Evolutionary conservation across 805 yeast genomes (phyloP), one percentile per base, ranked within the genome.

Genomic region (Ogataea allantospora): DNA sequence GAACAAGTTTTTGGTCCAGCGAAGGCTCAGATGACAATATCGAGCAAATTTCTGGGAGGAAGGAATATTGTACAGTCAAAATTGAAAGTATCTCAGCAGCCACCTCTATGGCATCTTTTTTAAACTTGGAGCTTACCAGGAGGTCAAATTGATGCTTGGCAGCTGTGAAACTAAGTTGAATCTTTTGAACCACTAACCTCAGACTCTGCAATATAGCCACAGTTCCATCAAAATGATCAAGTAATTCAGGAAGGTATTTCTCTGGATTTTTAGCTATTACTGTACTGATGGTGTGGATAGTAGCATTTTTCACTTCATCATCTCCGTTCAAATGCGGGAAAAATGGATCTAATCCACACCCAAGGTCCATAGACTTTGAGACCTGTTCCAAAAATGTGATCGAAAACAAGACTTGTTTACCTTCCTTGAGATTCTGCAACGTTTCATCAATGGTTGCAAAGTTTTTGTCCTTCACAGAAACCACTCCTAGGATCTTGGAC

Each of bases 251-350:
- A n/a, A 76, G 50, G 38, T 70, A 67, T 4, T 45, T 54, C 2
- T 55, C 49, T 6, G 68, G 50, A 43, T 75, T 63, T 24, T 60
- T 59, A 3, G 70, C 59, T 7, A 73, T 63, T 16, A 76, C 54
- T 9, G 71, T 67, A 2, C 85, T 83, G 19, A 78, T 53, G 0
- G 81, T 67, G 33, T 70, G 68, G 1, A 83, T 73, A 2, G 83
- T 69, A 15, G 75, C 73, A 6, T 65, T 45, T 36, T 66, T 67
- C 5, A 71, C 51, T 24, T 70, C 71, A 8, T 65, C 55, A 2
- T 42, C 17, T 4, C 46, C 48, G 7, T 52, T 53, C 15, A 42
- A 70, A 53, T 41, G 62, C 50, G 13, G 38, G 42, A 47, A 58
- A 55, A 47, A 78, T 12, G 68, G 61, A 1, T 58, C 64, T 18